These are phyloP conservation scores for Gelatoporia subvermispora DNA, from an alignment of 768 basidiomycete genomes.

Conservation along the genomic window DNA sequence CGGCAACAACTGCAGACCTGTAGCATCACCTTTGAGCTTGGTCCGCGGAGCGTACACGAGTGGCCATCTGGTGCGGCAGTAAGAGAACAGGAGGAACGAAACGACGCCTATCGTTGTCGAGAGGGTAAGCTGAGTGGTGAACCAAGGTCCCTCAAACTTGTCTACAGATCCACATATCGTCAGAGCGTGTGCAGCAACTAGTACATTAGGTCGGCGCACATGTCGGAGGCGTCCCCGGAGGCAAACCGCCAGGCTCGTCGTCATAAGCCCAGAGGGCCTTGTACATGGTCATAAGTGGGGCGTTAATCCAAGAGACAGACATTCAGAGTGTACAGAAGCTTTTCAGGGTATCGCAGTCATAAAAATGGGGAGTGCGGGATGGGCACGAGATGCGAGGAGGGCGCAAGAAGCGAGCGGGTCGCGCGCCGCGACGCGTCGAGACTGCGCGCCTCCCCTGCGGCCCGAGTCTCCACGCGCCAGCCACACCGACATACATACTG, in stretches of 20 bases:
- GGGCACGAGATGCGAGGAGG: no score
- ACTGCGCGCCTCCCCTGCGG: no score
- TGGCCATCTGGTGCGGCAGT: constrained; percentile 83
- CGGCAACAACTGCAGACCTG: neutral
- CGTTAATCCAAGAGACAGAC: no score
- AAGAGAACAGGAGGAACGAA: constrained; percentile 86
- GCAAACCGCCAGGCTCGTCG: constrained; percentile 19
- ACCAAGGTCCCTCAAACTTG: constrained; percentile 92
- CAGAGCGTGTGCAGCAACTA: neutral
- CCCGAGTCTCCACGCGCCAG: no score
- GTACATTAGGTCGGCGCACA: constrained; percentile 33
- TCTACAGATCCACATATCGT: constrained; percentile 32
- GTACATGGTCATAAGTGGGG: no score
- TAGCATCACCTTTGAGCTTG: constrained; percentile 76
- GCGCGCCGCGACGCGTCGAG: no score
- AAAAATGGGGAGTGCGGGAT: no score
- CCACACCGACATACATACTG: no score
- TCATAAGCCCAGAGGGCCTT: neutral
- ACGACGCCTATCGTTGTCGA: constrained; percentile 71
- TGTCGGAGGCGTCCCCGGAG: constrained; percentile 64
- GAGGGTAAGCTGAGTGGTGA: constrained; percentile 82
- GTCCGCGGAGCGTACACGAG: constrained; percentile 90
- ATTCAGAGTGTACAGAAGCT: no score
- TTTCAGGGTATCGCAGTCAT: no score
- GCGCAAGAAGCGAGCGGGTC: no score